Evolutionary conservation across 2,329 filamentous ascomycete species (phyloP).

Genomic region (Penicillium fuscoglaucum): DNA sequence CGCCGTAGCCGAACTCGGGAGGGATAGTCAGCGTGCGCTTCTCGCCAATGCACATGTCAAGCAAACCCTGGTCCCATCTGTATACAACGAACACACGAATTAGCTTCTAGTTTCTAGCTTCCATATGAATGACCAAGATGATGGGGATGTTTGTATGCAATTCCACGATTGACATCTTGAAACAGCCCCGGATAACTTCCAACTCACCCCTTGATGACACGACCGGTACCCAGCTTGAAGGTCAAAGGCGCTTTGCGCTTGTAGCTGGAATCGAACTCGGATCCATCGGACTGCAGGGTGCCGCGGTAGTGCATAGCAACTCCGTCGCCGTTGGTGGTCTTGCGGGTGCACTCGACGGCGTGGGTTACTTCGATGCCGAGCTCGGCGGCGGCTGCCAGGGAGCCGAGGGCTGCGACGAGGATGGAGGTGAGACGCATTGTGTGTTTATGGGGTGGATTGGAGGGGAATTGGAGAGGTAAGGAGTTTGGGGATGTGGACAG

Average conservation of each 20-base stretch:
- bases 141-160: background rate
- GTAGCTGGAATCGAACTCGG: conserved; percentile 82
- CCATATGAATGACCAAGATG: background rate
- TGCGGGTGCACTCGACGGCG: conserved; percentile 75
- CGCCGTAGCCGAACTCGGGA: conserved; percentile 81
- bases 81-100: conserved; percentile 5
- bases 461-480: background rate
- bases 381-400: conserved; percentile 51
- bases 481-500: conserved; percentile 11
- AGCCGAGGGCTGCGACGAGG: conserved; percentile 42
- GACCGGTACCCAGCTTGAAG: conserved; percentile 76
- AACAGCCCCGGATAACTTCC: conserved; percentile 6
- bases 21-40: conserved; percentile 87
- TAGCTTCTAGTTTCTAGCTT: conserved; percentile 14
- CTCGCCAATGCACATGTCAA: conserved; percentile 96
- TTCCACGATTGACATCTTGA: background rate
- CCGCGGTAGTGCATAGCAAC: conserved; percentile 88
- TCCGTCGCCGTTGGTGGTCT: conserved; percentile 72
- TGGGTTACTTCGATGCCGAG: conserved; percentile 77
- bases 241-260: conserved; percentile 72
- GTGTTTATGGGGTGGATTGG: conserved; percentile 1
- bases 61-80: conserved; percentile 84
- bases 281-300: conserved; percentile 70
- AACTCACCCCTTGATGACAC: conserved; percentile 84
- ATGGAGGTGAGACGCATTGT: conserved; percentile 50